Conservation (phyloP, 495 filamentous ascomycete genomes). For the Neurospora sp. region DNA sequence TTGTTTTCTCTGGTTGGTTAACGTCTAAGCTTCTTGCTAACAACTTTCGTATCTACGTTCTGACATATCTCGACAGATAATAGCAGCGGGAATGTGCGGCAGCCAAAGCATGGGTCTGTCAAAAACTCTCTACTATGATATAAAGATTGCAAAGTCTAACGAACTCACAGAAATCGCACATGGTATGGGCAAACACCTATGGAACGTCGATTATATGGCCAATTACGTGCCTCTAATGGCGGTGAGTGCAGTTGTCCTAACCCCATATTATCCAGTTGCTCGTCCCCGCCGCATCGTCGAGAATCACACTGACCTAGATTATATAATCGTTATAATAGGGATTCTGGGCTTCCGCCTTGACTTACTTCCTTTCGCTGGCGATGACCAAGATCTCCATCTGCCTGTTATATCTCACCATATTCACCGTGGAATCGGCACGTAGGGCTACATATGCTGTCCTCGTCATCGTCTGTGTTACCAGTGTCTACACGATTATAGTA, state of each 20-base stretch:
- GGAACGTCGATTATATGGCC: slow-evolving; percentile 4
- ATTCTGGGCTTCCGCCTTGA: slow-evolving; percentile 15
- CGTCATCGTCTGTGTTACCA: slow-evolving; percentile 8
- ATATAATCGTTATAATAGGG: slow-evolving; percentile 2
- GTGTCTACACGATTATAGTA: slow-evolving; percentile 1
- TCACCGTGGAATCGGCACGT: slow-evolving; percentile 15
- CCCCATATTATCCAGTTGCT: not conserved
- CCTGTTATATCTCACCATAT: slow-evolving; percentile 20
- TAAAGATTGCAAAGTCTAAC: not conserved
- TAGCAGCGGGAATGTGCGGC: slow-evolving; percentile 1
- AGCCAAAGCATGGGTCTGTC: slow-evolving; percentile 3
- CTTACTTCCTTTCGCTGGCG: slow-evolving; percentile 10
- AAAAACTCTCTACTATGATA: not conserved
- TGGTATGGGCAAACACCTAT: slow-evolving; percentile 17
- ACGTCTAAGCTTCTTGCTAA: not conserved
- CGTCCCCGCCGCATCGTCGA: not conserved
- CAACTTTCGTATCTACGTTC: not conserved
- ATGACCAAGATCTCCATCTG: slow-evolving; percentile 21
- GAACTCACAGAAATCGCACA: slow-evolving; percentile 6
- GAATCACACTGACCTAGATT: not conserved
- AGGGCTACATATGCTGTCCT: slow-evolving; percentile 10
- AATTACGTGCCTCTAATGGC: slow-evolving; percentile 2
- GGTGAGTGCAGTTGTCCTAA: slow-evolving; percentile 3
- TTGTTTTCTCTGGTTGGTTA: slow-evolving; percentile 10
- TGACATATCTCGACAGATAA: slow-evolving; percentile 4